Percentiles rank a stretch among this genome's conserved stretches.
Conservation (phyloP, 305 asterid species). For the Galium porrigens region DNA sequence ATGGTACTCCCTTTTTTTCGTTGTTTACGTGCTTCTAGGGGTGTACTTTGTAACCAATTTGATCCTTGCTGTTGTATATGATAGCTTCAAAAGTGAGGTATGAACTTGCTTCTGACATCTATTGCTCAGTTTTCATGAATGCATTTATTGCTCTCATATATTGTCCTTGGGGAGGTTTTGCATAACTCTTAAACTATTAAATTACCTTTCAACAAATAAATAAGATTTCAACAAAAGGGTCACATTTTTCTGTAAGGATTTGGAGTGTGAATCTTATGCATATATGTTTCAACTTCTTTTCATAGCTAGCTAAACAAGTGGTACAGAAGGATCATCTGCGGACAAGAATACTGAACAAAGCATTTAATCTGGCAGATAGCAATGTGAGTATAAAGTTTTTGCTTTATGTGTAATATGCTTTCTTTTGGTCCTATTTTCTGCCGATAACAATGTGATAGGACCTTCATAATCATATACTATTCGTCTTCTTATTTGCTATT, state of each 20-base stretch:
- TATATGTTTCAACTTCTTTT: conserved; percentile 2
- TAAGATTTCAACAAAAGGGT: neutral
- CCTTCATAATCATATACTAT: neutral
- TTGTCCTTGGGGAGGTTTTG: neutral
- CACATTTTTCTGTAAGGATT: neutral
- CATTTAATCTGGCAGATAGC: conserved; percentile 58
- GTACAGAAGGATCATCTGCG: conserved; percentile 57
- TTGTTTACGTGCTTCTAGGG: conserved; percentile 74
- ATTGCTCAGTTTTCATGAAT: neutral
- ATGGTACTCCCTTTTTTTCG: conserved; percentile 69
- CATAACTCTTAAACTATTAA: neutral
- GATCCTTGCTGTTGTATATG: conserved; percentile 95
- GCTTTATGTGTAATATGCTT: conserved; percentile 16
- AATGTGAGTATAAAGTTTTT: conserved; percentile 40
- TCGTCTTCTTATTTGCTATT: neutral
- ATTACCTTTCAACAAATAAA: neutral
- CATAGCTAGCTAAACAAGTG: conserved; percentile 86
- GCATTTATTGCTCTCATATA: too few relatives aligned
- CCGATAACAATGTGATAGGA: neutral
- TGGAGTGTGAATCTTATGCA: neutral
- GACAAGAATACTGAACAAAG: conserved; percentile 68
- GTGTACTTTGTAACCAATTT: conserved; percentile 96
- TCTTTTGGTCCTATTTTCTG: neutral
- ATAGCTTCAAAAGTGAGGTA: conserved; percentile 94
- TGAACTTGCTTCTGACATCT: conserved; percentile 5